Base-by-base conservation (phyloP, 1,284 basidiomycete species). In the Moniliophthora roreri region DNA sequence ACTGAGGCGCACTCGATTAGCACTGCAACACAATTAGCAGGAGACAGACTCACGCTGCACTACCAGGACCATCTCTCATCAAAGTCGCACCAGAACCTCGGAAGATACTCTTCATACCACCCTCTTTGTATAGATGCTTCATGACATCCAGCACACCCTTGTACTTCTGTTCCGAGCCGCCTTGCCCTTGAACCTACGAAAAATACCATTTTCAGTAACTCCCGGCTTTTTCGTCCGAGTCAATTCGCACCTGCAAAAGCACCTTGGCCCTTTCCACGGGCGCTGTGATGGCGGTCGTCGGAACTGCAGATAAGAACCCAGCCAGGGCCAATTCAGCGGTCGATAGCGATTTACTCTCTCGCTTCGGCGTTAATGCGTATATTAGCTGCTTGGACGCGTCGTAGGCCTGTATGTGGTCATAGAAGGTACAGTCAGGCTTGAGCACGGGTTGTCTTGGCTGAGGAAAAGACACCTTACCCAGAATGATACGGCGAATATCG, bases 221-320 rank as follows among this genome's bases (percentile, higher is more conserved):
- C 21, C 39, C 37, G 26, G 15, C 23, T 37, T 51, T 38, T 21
- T 18, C 20, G 9, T 4, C 16, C 34, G 47, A 42, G 28, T 44
- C 20, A 61, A 48, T 34, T 10, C 41, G 48, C 34, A 89, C 89
- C 77, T 98, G 95, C 38, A 99, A 76, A 41, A 99, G 75, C 11
- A 99, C 97, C 73, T 99, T 99, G 57, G 98, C 94, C 53, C 97
- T 84, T 71, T 99, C 97, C 3, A 98, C 94, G 1, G 97, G 97
- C 7, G 92, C 95, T 28, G 95, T 95, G 34, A 98, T 80, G 16
- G 97, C 74, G 0, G 95, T 97, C 7, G 94, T 88, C 16, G 97
- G 97, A 53, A 98, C 77, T 4, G 97, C 96, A 37, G 93, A 95
- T 63, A 99, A 79, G 78, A 95, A 98, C 51, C 96, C 96, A 35